phyloP scores from a whole-genome alignment of 179 eudicot species.

The Silene vulgaris region DNA sequence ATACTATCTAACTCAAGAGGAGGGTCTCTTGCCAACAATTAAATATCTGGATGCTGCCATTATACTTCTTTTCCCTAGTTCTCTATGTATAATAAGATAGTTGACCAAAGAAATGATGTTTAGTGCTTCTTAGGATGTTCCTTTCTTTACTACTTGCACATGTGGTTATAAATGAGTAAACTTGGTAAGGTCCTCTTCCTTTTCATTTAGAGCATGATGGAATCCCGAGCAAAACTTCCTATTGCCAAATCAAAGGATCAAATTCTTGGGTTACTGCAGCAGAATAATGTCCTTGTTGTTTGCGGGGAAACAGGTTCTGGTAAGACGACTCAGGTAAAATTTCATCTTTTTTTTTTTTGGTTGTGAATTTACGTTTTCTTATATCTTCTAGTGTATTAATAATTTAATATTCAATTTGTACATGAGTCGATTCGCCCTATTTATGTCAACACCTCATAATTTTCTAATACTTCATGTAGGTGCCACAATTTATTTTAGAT shows the following conservation, averaged over 20 bases:
- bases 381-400: background rate
- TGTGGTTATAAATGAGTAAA: slow-evolving; percentile 3
- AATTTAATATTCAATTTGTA: background rate
- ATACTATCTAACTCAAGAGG: background rate
- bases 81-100: background rate
- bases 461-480: slow-evolving; percentile 43
- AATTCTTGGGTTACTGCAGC: slow-evolving; percentile 51
- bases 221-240: slow-evolving; percentile 77
- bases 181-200: slow-evolving; percentile 4
- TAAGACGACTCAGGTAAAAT: slow-evolving; percentile 89
- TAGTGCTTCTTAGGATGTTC: background rate
- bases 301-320: slow-evolving; percentile 96
- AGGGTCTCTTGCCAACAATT: background rate
- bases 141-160: background rate
- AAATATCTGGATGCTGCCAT: background rate
- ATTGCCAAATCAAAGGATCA: slow-evolving; percentile 68
- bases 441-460: background rate
- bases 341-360: background rate
- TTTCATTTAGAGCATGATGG: slow-evolving; percentile 59
- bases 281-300: slow-evolving; percentile 72
- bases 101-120: background rate
- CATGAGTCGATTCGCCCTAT: slow-evolving; percentile 1
- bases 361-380: background rate
- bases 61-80: background rate
- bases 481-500: slow-evolving; percentile 91